Evolutionary conservation across 1,284 basidiomycete species (phyloP), one percentile per base, ranked within the genome.

Genomic region (Phellopilus nigrolimitatus): DNA sequence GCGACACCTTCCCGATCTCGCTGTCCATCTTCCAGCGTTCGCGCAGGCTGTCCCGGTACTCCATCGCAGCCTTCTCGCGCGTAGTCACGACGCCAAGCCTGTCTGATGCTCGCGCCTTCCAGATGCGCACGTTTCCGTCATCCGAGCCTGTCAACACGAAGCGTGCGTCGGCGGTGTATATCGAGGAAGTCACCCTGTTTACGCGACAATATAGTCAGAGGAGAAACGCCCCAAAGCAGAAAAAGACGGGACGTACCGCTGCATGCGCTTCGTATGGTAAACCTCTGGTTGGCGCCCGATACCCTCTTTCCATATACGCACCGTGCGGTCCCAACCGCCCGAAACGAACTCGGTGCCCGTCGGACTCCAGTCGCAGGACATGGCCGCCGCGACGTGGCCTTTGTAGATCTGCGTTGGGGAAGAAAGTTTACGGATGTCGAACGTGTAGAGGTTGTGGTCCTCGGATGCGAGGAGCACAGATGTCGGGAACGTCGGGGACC

Each of bases 201-300:
- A n/a, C n/a, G 8, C 15, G 13, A 13, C 7, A 37, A 19, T 37
- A 21, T 21, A 24, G 10, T 43, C 43, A 31, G 17, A 19, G 31
- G 6, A 24, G 15, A 7, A 17, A 34, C 25, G 46, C n/a, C 15
- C 15, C 41, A 24, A 21, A 22, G 12, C 15, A 25, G 10, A 25
- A 8, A 47, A 27, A 21, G 43, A 22, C 2, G 13, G 45, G 47
- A 56, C 66, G 47, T 47, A 91, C 88, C 94, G 81, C 68, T 99
- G 95, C 97, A 99, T 99, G 37, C 97, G 89, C 71, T 98, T 98
- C 21, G 93, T 95, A 70, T 99, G 95, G 66, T 99, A 99, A 3
- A 95, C 85, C 65, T 98, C 95, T 17, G 91, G 84, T 2, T 79
- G 78, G 51, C 83, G 82, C 2, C 94, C 95, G 41, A 80, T 78